Base-by-base conservation (phyloP, 768 basidiomycete genomes). In the Russula ochroleuca region DNA sequence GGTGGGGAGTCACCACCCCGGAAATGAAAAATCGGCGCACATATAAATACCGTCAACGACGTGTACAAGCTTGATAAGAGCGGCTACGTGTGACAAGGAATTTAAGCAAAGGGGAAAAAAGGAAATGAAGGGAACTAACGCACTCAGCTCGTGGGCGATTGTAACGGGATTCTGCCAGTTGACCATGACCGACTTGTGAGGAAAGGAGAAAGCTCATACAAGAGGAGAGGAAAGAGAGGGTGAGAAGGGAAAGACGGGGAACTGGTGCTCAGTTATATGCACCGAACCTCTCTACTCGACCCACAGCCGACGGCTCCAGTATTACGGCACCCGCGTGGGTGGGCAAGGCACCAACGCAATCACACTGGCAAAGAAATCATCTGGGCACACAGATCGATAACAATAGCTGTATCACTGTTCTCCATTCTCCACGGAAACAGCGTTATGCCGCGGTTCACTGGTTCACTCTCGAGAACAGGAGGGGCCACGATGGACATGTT, bases 31-130 rank as follows among this genome's bases (percentile, higher is more conserved):
- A n/a, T 11, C 21, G n/a, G 51, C 67, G 57, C 57, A 66, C 67
- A 68, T 28, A 38, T 68, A 68, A 11, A 68, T 50, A 0, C 67
- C 67, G 25, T 66, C 54, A 8, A 67, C 15, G 28, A 68, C 67
- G 43, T 68, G 67, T 8, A 66, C 7, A 33, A 68, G 31, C 57
- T 68, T 68, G 50, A 66, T 33, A 31, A 59, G 28, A 19, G 67
- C 51, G 10, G 40, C 67, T 68, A 41, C 17, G 23, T n/a, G 28
- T 6, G 10, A 41, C 38, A 21, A 3, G 3, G 10, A 28, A 10
- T 37, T 21, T 11, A 28, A 17, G 33, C 23, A 23, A 19, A 50
- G 5, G 14, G 9, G 17, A 14, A 50, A 3, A n/a, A 0, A 11
- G 8, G 11, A 3, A 25, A 61, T 23, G 19, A 15, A 23, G 23